phyloP scores from a whole-genome alignment of 208 protist genomes.

The Leptomonas pyrrhocoris region DNA sequence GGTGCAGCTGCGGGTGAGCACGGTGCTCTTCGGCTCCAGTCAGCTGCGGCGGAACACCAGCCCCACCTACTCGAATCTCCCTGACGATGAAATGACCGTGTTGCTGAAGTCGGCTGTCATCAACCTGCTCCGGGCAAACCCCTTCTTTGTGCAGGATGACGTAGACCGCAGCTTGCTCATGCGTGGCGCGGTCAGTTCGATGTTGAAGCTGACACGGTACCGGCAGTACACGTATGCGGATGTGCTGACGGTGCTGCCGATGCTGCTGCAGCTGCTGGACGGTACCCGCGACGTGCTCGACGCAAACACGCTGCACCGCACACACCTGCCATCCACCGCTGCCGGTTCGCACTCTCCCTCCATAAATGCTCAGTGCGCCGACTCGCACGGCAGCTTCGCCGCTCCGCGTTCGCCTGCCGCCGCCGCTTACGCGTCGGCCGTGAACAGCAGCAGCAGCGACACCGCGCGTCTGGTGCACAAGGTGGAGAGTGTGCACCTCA shows the following conservation, averaged over 20 bases:
- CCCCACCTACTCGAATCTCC: conserved; percentile 41
- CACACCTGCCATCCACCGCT: neutral
- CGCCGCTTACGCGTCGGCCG: neutral
- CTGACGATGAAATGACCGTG: conserved; percentile 55
- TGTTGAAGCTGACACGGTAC: conserved; percentile 51
- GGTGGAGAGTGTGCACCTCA: conserved; percentile 54
- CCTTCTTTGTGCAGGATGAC: conserved; percentile 65
- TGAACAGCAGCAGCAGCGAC: neutral
- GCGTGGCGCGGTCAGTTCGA: conserved; percentile 44
- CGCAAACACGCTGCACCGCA: neutral
- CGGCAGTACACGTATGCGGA: conserved; percentile 64
- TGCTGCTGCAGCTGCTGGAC: conserved; percentile 64
- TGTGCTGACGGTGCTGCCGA: conserved; percentile 46
- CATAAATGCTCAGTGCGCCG: neutral
- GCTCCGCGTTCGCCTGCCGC: neutral
- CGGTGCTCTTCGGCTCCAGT: conserved; percentile 76
- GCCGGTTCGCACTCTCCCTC: neutral
- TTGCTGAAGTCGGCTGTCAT: conserved; percentile 51
- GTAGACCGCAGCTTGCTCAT: conserved; percentile 50
- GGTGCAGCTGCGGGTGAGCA: conserved; percentile 63
- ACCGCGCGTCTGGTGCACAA: conserved; percentile 43
- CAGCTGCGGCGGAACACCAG: conserved; percentile 36
- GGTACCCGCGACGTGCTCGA: conserved; percentile 48
- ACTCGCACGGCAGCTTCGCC: neutral
- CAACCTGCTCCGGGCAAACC: conserved; percentile 65